Percentiles rank a stretch among this genome's conserved stretches.
phyloP scores from a whole-genome alignment of 805 yeast genomes.

The Metschnikowia cerradonensis region DNA sequence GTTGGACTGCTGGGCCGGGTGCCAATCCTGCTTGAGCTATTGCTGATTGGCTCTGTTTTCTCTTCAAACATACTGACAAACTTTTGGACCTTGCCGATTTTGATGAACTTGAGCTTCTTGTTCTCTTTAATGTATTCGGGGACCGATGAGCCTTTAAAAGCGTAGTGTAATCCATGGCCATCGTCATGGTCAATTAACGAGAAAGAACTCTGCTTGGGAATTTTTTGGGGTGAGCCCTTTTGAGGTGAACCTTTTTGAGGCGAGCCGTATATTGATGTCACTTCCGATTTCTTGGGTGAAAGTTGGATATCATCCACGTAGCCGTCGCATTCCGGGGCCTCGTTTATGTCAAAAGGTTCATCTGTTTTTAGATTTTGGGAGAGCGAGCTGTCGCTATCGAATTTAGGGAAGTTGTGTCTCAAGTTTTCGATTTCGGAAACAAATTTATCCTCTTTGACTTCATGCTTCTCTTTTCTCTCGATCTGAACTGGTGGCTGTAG shows the following conservation, averaged over 20 bases:
- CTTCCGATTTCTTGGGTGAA: background rate
- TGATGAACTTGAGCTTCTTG: slow-evolving; percentile 41
- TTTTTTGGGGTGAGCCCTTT: background rate
- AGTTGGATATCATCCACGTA: background rate
- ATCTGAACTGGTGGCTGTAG: background rate
- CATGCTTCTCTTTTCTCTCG: background rate
- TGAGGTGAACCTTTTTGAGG: background rate
- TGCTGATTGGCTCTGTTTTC: slow-evolving; percentile 16
- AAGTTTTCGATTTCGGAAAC: slow-evolving; percentile 24
- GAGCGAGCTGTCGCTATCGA: background rate
- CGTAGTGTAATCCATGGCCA: slow-evolving; percentile 27
- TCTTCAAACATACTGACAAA: slow-evolving; percentile 43
- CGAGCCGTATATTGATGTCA: background rate
- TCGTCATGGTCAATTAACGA: slow-evolving; percentile 27
- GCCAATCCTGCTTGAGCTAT: slow-evolving; percentile 11
- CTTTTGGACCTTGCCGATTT: slow-evolving; percentile 44
- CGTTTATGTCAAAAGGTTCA: slow-evolving; percentile 1
- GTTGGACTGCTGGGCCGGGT: slow-evolving; percentile 17
- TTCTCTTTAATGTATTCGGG: slow-evolving; percentile 35
- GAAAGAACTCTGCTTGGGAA: slow-evolving; percentile 15
- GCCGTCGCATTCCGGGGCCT: background rate
- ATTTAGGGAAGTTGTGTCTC: slow-evolving; percentile 22
- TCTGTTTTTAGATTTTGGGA: background rate
- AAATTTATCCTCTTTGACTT: slow-evolving; percentile 15
- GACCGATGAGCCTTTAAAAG: slow-evolving; percentile 26